phyloP scores from a whole-genome alignment of 2,329 filamentous ascomycete genomes.

The Cryphonectria japonica region DNA sequence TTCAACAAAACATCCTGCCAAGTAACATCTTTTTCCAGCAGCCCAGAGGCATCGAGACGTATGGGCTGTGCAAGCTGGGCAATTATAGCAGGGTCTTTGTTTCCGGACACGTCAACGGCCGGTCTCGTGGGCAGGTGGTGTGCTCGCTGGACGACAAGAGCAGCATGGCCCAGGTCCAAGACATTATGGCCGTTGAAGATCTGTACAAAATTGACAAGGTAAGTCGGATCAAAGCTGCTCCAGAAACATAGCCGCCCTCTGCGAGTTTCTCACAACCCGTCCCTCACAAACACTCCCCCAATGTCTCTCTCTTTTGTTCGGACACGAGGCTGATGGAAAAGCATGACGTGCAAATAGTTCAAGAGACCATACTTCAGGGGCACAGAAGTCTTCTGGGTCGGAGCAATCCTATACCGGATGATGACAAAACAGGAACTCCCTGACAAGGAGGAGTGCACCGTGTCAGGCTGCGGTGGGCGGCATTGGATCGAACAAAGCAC shows the following conservation, averaged over 20 bases:
- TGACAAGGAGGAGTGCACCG: conserved; percentile 37
- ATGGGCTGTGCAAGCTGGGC: conserved; percentile 59
- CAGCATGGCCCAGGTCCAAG: conserved; percentile 31
- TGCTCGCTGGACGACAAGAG: conserved; percentile 31
- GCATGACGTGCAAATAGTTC: conserved; percentile 30
- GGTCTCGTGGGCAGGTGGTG: conserved; percentile 29
- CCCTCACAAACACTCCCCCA: too few relatives aligned
- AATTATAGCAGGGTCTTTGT: conserved; percentile 48
- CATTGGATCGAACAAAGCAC: conserved; percentile 28
- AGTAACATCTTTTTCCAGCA: conserved; percentile 56
- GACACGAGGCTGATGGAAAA: neutral
- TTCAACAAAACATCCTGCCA: conserved; percentile 53
- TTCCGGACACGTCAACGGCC: conserved; percentile 40
- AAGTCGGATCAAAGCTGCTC: conserved; percentile 6
- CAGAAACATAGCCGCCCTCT: neutral
- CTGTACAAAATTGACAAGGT: conserved; percentile 14
- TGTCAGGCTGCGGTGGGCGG: conserved; percentile 33
- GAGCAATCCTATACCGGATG: conserved; percentile 46
- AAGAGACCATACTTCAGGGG: conserved; percentile 42
- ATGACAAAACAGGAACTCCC: conserved; percentile 41
- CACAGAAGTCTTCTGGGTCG: conserved; percentile 45
- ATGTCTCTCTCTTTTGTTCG: neutral
- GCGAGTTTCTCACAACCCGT: too few relatives aligned
- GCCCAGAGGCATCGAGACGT: conserved; percentile 51
- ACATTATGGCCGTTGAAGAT: conserved; percentile 29